Conservation (phyloP, 352 stramenopile species). For the Pythium folliculosum region DNA sequence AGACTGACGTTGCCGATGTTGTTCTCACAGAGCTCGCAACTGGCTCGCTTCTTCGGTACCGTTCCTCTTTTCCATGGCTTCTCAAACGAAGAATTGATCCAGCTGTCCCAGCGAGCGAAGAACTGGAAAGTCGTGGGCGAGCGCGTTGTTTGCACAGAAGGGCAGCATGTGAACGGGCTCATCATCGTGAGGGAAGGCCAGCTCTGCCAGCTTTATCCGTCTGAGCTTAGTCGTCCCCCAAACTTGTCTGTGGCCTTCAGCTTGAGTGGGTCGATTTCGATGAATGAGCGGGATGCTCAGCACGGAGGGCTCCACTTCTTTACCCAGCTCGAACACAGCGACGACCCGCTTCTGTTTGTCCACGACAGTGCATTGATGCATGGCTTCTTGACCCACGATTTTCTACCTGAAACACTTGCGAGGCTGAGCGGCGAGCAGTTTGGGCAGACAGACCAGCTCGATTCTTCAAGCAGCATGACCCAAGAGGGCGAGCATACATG, state of each 20-base stretch:
- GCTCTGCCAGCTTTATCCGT: conserved; percentile 50
- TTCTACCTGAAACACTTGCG: conserved; percentile 24
- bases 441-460: neutral
- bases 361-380: conserved; percentile 50
- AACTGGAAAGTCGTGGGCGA: conserved; percentile 49
- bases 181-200: conserved; percentile 53
- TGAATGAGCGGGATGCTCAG: conserved; percentile 21
- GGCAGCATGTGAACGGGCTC: conserved; percentile 54
- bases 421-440: conserved; percentile 14
- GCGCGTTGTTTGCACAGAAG: conserved; percentile 56
- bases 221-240: conserved; percentile 37
- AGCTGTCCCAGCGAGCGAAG: conserved; percentile 29
- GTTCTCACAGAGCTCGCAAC: conserved; percentile 14
- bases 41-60: conserved; percentile 45
- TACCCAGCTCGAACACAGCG: conserved; percentile 49
- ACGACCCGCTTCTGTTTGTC: conserved; percentile 50
- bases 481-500: neutral
- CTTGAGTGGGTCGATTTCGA: conserved; percentile 44
- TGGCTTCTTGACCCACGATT: conserved; percentile 50
- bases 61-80: conserved; percentile 43
- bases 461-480: neutral
- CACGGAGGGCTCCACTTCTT: conserved; percentile 48
- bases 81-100: conserved; percentile 30
- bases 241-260: conserved; percentile 53
- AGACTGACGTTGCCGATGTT: too few relatives aligned